Evolutionary conservation across 163 green algal genomes (phyloP).

Genomic region (Chlorella variabilis): DNA sequence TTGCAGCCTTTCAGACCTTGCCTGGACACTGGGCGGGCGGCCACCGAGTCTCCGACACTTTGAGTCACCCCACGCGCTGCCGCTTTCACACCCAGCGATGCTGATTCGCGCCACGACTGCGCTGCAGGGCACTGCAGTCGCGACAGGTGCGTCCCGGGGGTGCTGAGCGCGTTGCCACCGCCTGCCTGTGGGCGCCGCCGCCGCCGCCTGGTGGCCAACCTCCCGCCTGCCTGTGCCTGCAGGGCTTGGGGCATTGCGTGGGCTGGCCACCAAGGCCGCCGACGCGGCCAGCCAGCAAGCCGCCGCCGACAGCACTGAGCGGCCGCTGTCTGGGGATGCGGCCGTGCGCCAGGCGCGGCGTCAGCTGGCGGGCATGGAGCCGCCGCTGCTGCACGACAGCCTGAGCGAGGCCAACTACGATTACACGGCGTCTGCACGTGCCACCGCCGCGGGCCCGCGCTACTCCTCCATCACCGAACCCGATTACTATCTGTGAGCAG

Average conservation of each 20-base stretch:
- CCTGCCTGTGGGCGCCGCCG: no score
- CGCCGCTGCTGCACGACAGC: conserved; percentile 35
- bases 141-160: no score
- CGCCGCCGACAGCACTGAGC: no score
- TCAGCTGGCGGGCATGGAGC: conserved; percentile 17
- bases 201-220: no score
- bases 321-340: neutral
- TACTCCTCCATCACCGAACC: conserved; percentile 22
- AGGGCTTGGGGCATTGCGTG: neutral
- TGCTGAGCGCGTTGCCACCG: no score
- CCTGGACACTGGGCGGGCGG: no score
- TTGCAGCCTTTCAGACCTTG: no score
- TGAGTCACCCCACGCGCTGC: no score
- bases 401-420: conserved; percentile 18
- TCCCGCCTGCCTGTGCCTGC: neutral
- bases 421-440: neutral
- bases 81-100: no score
- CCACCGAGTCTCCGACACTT: no score
- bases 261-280: neutral
- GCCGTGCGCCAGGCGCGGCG: conserved; percentile 9
- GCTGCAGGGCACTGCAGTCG: no score
- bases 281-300: neutral
- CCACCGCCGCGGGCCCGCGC: neutral
- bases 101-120: no score
- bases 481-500: conserved; percentile 36